Evolutionary conservation across 2,329 filamentous ascomycete species (phyloP).

Genomic region (Claviceps monticola): DNA sequence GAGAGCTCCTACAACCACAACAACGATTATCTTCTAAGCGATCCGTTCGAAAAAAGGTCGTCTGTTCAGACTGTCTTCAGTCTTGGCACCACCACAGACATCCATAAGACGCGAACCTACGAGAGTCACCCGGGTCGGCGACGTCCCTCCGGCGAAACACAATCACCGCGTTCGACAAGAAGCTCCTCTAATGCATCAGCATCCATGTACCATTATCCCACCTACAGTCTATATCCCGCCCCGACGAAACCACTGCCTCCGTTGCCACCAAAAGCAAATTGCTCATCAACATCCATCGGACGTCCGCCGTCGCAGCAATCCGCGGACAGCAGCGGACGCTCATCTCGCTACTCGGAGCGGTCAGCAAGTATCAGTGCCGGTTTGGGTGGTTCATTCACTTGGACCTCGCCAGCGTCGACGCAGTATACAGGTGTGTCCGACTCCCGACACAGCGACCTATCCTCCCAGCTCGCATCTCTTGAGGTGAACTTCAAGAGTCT

Average conservation of each 20-base stretch:
- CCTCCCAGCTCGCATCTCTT: constrained; percentile 2
- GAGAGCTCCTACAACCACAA: not conserved
- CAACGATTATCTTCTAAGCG: not conserved
- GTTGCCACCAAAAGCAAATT: constrained; percentile 1
- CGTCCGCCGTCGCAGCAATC: constrained; percentile 2
- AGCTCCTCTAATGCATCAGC: constrained; percentile 3
- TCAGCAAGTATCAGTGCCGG: not conserved
- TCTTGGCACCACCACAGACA: not conserved
- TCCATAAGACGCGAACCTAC: not conserved
- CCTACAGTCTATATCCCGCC: constrained; percentile 5
- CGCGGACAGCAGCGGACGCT: constrained; percentile 1
- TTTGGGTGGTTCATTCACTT: not conserved
- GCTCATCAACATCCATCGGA: constrained; percentile 2
- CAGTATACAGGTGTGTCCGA: not conserved
- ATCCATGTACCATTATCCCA: constrained; percentile 1
- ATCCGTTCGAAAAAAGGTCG: not conserved
- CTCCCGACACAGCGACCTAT: not conserved
- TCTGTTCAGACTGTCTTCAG: not conserved
- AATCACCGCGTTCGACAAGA: constrained; percentile 1
- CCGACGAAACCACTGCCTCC: constrained; percentile 5
- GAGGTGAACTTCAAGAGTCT: constrained; percentile 11
- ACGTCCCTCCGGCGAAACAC: not conserved
- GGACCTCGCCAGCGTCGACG: not conserved
- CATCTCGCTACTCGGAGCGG: constrained; percentile 5
- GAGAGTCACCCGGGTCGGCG: not conserved